Evolutionary conservation across 2,329 filamentous ascomycete species (phyloP).

Genomic region (Thielaviopsis populi): DNA sequence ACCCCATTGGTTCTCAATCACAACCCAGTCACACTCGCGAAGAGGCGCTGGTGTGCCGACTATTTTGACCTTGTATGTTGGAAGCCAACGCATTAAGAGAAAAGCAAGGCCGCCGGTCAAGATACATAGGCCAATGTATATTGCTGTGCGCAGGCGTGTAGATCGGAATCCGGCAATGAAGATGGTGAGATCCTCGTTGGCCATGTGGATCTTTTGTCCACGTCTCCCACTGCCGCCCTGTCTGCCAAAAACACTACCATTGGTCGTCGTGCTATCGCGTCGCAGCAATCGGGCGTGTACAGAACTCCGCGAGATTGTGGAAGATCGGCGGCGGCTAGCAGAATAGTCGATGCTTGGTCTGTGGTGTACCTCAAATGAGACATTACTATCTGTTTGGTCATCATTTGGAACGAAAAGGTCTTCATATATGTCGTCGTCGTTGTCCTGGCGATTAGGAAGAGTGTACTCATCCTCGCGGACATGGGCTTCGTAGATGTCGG

Average conservation of each 20-base stretch:
- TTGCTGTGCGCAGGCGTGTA: constrained; percentile 48
- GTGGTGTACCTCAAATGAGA: constrained; percentile 28
- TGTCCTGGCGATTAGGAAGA: constrained; percentile 22
- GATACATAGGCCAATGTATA: constrained; percentile 58
- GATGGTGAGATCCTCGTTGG: constrained; percentile 85
- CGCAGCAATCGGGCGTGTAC: constrained; percentile 52
- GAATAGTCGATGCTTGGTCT: constrained; percentile 31
- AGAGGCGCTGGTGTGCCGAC: constrained; percentile 56
- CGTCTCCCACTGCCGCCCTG: constrained; percentile 22
- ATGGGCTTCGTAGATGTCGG: not conserved
- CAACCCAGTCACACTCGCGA: constrained; percentile 72
- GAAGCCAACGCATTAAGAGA: constrained; percentile 78
- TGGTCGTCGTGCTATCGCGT: constrained; percentile 54
- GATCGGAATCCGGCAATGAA: constrained; percentile 85
- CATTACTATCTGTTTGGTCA: constrained; percentile 1
- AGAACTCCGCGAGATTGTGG: constrained; percentile 41
- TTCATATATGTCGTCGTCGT: constrained; percentile 25
- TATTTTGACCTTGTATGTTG: constrained; percentile 66
- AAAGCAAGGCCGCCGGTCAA: constrained; percentile 64
- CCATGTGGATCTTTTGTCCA: constrained; percentile 85
- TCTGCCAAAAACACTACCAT: constrained; percentile 49
- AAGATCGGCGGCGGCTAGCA: constrained; percentile 45
- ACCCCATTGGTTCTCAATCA: constrained; percentile 95
- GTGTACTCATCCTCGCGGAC: not conserved
- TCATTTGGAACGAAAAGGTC: constrained; percentile 18